A percentile compares a stretch with the other conserved stretches of the same genome.
These are phyloP conservation scores for Boletus insuetus DNA, from an alignment of 768 basidiomycete genomes.

Conservation along the genomic window DNA sequence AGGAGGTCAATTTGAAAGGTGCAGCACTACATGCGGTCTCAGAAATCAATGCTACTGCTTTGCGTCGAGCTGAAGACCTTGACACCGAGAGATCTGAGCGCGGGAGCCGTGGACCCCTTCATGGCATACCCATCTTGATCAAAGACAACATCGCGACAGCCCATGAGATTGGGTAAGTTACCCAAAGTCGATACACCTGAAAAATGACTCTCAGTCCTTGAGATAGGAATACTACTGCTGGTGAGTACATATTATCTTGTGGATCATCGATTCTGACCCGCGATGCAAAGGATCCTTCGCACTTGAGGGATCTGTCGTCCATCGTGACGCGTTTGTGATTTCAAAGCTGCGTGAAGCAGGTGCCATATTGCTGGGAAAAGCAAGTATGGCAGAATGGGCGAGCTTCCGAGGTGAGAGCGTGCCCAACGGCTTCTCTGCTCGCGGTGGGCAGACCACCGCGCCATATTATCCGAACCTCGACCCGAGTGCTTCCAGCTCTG, in stretches of 20 bases:
- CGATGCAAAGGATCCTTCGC: constrained; percentile 33
- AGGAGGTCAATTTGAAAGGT: constrained; percentile 65
- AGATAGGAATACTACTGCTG: constrained; percentile 46
- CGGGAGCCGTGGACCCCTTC: constrained; percentile 47
- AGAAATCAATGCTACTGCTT: constrained; percentile 54
- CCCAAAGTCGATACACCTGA: not conserved
- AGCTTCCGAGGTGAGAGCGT: constrained; percentile 35
- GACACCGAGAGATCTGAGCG: constrained; percentile 50
- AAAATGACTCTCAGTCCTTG: not conserved
- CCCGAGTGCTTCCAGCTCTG: constrained; percentile 42
- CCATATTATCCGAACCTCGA: constrained; percentile 43
- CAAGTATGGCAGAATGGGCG: constrained; percentile 44
- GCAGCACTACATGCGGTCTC: constrained; percentile 56
- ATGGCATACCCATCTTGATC: constrained; percentile 58
- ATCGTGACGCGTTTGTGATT: constrained; percentile 34
- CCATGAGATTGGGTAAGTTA: constrained; percentile 24
- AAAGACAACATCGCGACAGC: constrained; percentile 46
- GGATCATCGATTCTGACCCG: not conserved
- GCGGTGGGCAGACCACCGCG: constrained; percentile 42
- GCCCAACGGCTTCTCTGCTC: constrained; percentile 43
- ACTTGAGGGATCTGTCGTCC: constrained; percentile 38
- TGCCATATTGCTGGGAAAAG: constrained; percentile 41
- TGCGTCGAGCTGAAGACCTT: constrained; percentile 48
- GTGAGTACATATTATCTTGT: constrained; percentile 34
- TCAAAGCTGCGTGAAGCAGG: constrained; percentile 33